Conservation (phyloP, 768 basidiomycete genomes). For the Myochromella boudieri region DNA sequence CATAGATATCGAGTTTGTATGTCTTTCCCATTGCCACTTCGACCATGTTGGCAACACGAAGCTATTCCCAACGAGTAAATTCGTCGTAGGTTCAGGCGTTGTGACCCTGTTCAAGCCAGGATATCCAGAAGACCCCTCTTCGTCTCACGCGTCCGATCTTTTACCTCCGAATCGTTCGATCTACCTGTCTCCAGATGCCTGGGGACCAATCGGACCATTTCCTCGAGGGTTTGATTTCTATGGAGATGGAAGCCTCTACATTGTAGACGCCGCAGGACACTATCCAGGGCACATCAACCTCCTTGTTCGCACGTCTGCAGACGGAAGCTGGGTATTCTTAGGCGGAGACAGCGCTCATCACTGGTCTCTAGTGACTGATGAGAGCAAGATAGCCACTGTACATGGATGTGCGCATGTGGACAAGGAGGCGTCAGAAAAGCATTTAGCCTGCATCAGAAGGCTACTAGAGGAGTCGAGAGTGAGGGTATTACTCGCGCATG, state of each 20-base stretch:
- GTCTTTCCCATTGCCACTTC: conserved; percentile 53
- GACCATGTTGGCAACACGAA: conserved; percentile 50
- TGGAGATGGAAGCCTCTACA: conserved; percentile 57
- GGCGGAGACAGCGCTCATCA: conserved; percentile 57
- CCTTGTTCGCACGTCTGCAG: conserved; percentile 49
- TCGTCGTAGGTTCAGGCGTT: conserved; percentile 45
- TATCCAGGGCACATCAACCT: conserved; percentile 52
- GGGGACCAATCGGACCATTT: conserved; percentile 19
- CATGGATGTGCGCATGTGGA: conserved; percentile 42
- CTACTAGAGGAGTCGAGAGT: conserved; percentile 38
- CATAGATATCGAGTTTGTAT: conserved; percentile 39
- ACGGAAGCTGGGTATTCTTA: conserved; percentile 31
- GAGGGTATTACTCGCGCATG: conserved; percentile 52
- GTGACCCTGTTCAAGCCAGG: conserved; percentile 27
- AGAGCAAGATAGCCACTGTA: conserved; percentile 35
- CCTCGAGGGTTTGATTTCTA: conserved; percentile 52
- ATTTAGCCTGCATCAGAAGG: conserved; percentile 32
- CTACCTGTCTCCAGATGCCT: conserved; percentile 14
- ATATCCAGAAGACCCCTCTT: conserved; percentile 10
- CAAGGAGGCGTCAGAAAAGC: conserved; percentile 40
- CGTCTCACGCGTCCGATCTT: no score
- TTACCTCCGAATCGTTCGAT: no score
- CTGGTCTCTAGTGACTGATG: conserved; percentile 44
- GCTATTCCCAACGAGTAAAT: conserved; percentile 43
- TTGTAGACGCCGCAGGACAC: conserved; percentile 59